Evolutionary conservation across 441 rosid species (phyloP).

Genomic region (Populus hybrid): DNA sequence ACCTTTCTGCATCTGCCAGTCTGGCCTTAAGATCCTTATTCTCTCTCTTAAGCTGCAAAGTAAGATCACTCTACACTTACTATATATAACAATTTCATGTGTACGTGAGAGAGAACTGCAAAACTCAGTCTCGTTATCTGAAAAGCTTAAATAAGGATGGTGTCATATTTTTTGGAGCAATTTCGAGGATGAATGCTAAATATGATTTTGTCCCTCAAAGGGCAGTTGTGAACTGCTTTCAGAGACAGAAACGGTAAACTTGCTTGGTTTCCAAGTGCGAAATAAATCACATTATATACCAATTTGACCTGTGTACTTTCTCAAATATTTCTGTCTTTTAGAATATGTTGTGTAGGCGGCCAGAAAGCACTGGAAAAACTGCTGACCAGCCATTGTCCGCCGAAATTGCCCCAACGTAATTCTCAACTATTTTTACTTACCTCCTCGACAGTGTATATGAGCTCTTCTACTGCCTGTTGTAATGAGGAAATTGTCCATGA

Average conservation of each 20-base stretch:
- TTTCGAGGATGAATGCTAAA: too few relatives aligned
- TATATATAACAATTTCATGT: too few relatives aligned
- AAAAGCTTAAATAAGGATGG: too few relatives aligned
- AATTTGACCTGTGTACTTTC: background rate
- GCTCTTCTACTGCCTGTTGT: slow-evolving; percentile 34
- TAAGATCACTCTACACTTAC: background rate
- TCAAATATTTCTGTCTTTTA: background rate
- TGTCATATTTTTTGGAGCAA: background rate
- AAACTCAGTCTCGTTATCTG: too few relatives aligned
- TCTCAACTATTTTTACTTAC: too few relatives aligned
- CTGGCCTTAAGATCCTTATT: slow-evolving; percentile 42
- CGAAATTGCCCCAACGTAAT: too few relatives aligned
- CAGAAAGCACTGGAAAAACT: background rate
- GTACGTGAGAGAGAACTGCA: too few relatives aligned
- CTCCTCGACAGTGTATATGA: too few relatives aligned
- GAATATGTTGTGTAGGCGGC: too few relatives aligned
- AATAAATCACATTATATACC: background rate
- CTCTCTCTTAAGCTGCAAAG: slow-evolving; percentile 48
- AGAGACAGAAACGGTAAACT: background rate
- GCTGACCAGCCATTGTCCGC: background rate
- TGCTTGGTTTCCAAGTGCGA: background rate
- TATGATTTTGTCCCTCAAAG: background rate
- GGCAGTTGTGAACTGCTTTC: background rate
- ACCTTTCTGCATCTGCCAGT: slow-evolving; percentile 28
- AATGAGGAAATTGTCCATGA: slow-evolving; percentile 40